These are phyloP conservation scores for Solanum chmielewskii DNA, from an alignment of 257 asterid genomes.

Conservation along the genomic window DNA sequence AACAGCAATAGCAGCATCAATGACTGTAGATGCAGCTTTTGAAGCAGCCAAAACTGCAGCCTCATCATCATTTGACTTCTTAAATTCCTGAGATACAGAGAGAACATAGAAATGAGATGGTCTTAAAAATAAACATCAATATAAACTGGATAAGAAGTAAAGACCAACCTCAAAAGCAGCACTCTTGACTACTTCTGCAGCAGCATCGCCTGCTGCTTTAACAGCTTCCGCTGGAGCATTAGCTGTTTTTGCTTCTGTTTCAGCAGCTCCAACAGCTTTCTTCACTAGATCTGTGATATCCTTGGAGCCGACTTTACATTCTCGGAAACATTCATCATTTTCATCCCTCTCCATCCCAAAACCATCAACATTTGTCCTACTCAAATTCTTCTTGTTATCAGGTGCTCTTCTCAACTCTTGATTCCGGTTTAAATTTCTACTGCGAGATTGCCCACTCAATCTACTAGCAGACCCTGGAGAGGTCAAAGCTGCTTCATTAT, in stretches of 20 bases:
- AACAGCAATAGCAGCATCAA: constrained; percentile 84
- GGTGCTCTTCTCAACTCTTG: constrained; percentile 37
- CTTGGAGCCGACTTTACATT: constrained; percentile 68
- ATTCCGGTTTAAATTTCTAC: constrained; percentile 36
- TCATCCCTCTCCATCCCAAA: constrained; percentile 59
- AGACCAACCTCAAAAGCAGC: constrained; percentile 80
- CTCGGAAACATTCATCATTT: constrained; percentile 81
- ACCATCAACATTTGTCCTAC: constrained; percentile 22
- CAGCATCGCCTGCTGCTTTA: constrained; percentile 94
- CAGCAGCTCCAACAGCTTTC: constrained; percentile 93
- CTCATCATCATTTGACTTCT: constrained; percentile 65
- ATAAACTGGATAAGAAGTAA: constrained; percentile 5
- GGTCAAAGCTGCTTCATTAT: constrained; percentile 53
- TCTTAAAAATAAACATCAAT: neutral
- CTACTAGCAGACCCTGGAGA: constrained; percentile 71
- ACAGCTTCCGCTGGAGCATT: constrained; percentile 84
- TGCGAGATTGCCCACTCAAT: constrained; percentile 50
- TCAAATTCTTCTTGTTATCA: constrained; percentile 42
- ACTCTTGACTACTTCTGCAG: constrained; percentile 91
- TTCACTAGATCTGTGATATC: constrained; percentile 70
- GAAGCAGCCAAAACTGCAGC: constrained; percentile 89
- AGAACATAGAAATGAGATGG: neutral
- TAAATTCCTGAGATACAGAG: constrained; percentile 44
- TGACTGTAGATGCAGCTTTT: constrained; percentile 76
- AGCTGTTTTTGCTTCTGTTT: constrained; percentile 91